These are phyloP conservation scores for Neofusicoccum parvum DNA, from an alignment of 2,329 filamentous ascomycete species.

Conservation along the genomic window DNA sequence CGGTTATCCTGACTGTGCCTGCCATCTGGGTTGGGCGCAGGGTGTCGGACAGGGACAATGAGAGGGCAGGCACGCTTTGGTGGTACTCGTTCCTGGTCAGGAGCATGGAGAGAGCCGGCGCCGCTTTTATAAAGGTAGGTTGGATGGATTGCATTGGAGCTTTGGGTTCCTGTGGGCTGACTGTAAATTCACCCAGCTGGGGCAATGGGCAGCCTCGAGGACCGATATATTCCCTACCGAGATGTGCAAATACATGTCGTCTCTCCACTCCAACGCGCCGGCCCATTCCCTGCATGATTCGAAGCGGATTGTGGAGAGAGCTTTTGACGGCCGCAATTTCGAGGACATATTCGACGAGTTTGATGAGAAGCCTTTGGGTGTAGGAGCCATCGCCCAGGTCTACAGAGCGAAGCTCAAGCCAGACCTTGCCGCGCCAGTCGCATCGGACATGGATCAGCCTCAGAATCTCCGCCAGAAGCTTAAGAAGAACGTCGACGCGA, in stretches of 20 bases:
- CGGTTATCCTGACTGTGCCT: constrained; percentile 80
- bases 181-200: constrained; percentile 61
- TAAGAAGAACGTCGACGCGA: constrained; percentile 77
- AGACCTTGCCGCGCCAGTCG: constrained; percentile 67
- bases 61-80: constrained; percentile 82
- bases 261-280: constrained; percentile 90
- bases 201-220: constrained; percentile 96
- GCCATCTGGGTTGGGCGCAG: constrained; percentile 76
- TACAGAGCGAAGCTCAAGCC: constrained; percentile 93
- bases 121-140: constrained; percentile 95
- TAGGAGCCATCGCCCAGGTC: constrained; percentile 95
- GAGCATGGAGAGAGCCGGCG: constrained; percentile 89
- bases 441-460: constrained; percentile 57
- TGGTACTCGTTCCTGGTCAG: constrained; percentile 90
- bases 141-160: constrained; percentile 65
- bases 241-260: constrained; percentile 91
- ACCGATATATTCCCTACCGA: constrained; percentile 94
- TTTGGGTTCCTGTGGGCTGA: background rate
- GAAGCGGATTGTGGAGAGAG: constrained; percentile 74
- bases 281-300: constrained; percentile 84
- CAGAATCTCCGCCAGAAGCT: constrained; percentile 69
- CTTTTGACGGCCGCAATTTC: constrained; percentile 79
- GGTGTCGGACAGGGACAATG: constrained; percentile 66
- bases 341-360: constrained; percentile 97
- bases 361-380: constrained; percentile 82